Evolutionary conservation across 2,329 filamentous ascomycete genomes (phyloP).

Genomic region (Chaetomiaceae sp.): DNA sequence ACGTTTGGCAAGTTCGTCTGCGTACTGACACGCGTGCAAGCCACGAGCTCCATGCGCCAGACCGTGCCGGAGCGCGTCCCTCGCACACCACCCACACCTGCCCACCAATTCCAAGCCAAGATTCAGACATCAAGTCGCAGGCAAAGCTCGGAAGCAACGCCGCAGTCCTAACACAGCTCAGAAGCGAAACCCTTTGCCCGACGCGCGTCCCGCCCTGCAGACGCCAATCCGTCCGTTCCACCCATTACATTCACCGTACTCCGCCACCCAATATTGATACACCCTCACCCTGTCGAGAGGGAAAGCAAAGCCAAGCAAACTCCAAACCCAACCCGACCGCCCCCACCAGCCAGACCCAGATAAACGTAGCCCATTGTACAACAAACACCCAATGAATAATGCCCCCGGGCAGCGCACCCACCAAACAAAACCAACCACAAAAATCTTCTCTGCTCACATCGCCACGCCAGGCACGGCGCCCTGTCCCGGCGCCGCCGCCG

Average conservation of each 20-base stretch:
- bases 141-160: neutral
- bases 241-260: neutral
- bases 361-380: too few species aligned
- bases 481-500: neutral
- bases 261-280: constrained; percentile 5
- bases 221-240: neutral
- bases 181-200: neutral
- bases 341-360: neutral
- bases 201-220: constrained; percentile 4
- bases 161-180: neutral
- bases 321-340: neutral
- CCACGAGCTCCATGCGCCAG: too few species aligned
- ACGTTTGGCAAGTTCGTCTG: too few species aligned
- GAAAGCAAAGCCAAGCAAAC: constrained; percentile 1
- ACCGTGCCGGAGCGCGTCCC: too few species aligned
- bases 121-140: neutral
- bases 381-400: too few species aligned
- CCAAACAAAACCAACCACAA: neutral
- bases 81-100: neutral
- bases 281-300: neutral
- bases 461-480: constrained; percentile 2
- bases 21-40: too few species aligned
- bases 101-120: neutral
- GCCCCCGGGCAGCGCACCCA: too few species aligned
- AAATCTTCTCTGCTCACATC: constrained; percentile 4